Evolutionary conservation across 345 rosid genomes (phyloP).

Genomic region (Eucalyptus fibrosa): DNA sequence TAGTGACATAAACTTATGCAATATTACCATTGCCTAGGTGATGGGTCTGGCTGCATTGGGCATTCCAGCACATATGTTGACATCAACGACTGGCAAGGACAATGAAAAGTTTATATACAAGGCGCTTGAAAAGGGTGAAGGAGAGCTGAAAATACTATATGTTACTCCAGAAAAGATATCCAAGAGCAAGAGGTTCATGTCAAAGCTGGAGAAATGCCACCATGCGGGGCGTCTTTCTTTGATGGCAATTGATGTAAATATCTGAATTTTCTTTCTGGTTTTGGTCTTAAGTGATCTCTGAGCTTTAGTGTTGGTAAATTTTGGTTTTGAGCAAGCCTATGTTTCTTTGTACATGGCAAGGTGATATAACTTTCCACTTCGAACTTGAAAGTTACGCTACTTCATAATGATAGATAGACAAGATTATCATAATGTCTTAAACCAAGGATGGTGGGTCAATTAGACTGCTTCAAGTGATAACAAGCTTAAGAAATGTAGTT

Average conservation of each 20-base stretch:
- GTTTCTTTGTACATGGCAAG: not conserved
- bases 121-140: slow-evolving; percentile 90
- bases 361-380: not conserved
- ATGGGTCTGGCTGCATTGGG: slow-evolving; percentile 89
- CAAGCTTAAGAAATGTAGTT: not conserved
- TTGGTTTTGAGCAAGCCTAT: not conserved
- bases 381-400: not conserved
- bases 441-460: not conserved
- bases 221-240: slow-evolving; percentile 64
- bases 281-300: not conserved
- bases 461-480: not conserved
- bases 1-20: not conserved
- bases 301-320: not conserved
- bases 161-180: slow-evolving; percentile 95
- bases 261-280: not conserved
- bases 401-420: not conserved
- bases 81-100: slow-evolving; percentile 83
- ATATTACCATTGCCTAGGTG: slow-evolving; percentile 27
- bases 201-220: slow-evolving; percentile 94
- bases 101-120: slow-evolving; percentile 81
- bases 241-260: slow-evolving; percentile 79
- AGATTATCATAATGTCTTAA: not conserved
- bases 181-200: slow-evolving; percentile 96
- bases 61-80: slow-evolving; percentile 73
- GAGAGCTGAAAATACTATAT: slow-evolving; percentile 65